Percentiles rank a stretch among this genome's conserved stretches.
Conservation (phyloP, 2,329 filamentous ascomycete species). For the Ophiostoma tasmaniense region DNA sequence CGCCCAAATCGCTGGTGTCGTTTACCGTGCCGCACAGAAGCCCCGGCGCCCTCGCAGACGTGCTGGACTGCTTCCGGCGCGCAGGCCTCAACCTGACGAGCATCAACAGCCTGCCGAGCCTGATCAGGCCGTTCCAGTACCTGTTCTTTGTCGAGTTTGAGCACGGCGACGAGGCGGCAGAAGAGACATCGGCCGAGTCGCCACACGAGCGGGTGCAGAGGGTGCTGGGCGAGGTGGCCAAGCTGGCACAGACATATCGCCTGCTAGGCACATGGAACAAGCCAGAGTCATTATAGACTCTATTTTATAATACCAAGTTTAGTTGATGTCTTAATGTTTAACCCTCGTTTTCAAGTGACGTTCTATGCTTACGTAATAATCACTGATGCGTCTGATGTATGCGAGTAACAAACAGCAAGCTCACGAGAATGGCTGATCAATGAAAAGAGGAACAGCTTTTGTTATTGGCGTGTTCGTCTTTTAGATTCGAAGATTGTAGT, state of each 20-base stretch:
- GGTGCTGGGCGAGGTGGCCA: constrained; percentile 50
- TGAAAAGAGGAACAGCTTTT: too few relatives aligned
- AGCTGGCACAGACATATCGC: constrained; percentile 52
- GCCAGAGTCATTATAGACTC: constrained; percentile 10
- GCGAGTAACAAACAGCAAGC: background rate
- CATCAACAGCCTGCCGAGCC: constrained; percentile 78
- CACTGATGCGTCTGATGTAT: too few relatives aligned
- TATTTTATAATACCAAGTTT: background rate
- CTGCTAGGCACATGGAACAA: constrained; percentile 63
- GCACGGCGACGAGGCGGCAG: constrained; percentile 37
- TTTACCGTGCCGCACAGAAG: constrained; percentile 73
- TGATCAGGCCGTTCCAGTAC: constrained; percentile 73
- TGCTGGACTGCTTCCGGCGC: constrained; percentile 67
- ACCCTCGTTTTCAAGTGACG: too few relatives aligned
- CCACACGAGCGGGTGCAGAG: constrained; percentile 49
- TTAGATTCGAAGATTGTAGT: too few relatives aligned
- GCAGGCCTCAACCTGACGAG: constrained; percentile 75
- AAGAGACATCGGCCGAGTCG: constrained; percentile 28
- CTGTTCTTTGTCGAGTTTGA: constrained; percentile 91
- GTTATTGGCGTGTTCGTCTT: too few relatives aligned
- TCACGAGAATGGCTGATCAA: too few relatives aligned
- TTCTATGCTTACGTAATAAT: too few relatives aligned
- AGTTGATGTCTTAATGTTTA: too few relatives aligned
- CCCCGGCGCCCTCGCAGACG: constrained; percentile 76
- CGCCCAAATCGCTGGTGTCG: constrained; percentile 63